Evolutionary conservation across 768 basidiomycete genomes (phyloP), one percentile per base, ranked within the genome.

Genomic region (Mrakia hoshinonis): DNA sequence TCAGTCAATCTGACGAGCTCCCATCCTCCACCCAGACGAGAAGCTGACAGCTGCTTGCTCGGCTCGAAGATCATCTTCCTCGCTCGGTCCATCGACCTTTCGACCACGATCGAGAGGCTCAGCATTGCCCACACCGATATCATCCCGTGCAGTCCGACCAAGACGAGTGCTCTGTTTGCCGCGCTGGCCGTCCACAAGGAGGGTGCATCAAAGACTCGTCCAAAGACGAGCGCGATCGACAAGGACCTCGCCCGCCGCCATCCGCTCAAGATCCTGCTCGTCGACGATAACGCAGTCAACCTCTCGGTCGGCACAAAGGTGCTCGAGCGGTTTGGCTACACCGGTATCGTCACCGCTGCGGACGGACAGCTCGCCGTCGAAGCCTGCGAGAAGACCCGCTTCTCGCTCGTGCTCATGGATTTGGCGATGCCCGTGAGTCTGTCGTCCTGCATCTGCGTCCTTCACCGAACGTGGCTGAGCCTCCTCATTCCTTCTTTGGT

Each of bases 281-380:
- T 71, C 36, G 70, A 71, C 22, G 64, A 71, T 29, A 71, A 65
- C 54, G 39, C 38, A 22, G 70, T 71, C 63, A 71, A 71, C 70
- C 48, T 52, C 7, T 43, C 66, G 34, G 70, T 72, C 43, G 70
- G 70, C 3, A 63, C 55, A 36, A 58, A 54, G 51, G 55, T 68
- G 39, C 38, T 68, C n/a, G 54, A 68, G n/a, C 52, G 67, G 22
- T 67, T 72, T 47, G 70, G 64, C 11, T 72, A 66, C 51, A 13
- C 49, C 12, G 29, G 47, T 5, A 55, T 72, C 29, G 54, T 48
- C 34, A 24, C 39, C 18, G 39, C 38, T 22, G 66, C 13, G 26
- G 70, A 72, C 20, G 70, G 70, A 5, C 36, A 66, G 22, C 64
- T 58, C 26, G 70, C 70, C 2, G 65, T 70, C 2, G 61, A 64